phyloP scores from a whole-genome alignment of 768 basidiomycete genomes.

The Leucogyrophana mollusca region DNA sequence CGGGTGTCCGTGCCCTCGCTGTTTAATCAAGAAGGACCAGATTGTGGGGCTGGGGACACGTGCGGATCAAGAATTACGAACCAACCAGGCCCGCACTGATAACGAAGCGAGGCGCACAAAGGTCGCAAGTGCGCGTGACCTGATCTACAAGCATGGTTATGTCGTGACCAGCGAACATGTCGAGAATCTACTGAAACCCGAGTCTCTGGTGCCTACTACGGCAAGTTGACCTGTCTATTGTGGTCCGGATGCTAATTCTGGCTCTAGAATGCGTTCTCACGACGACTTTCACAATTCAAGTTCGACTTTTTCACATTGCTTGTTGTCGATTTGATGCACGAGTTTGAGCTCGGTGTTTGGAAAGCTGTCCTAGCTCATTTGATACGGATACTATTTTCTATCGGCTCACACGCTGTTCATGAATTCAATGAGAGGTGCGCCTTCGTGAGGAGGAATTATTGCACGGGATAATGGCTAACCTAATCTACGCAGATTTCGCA shows the following conservation, averaged over 20 bases:
- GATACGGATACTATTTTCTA: too few relatives aligned
- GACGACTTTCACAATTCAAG: conserved; percentile 13
- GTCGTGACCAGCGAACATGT: conserved; percentile 24
- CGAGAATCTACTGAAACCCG: conserved; percentile 21
- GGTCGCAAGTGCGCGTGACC: conserved; percentile 15
- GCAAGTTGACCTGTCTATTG: conserved; percentile 13
- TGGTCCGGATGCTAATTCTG: not conserved
- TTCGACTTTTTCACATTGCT: conserved; percentile 25
- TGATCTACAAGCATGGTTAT: conserved; percentile 25
- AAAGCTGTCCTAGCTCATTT: conserved; percentile 32
- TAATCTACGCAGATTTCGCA: not conserved
- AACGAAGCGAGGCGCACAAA: not conserved
- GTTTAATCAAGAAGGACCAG: conserved; percentile 13
- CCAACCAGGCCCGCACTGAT: conserved; percentile 9
- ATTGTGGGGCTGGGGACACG: conserved; percentile 19
- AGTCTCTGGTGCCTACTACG: conserved; percentile 24
- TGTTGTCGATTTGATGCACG: conserved; percentile 36
- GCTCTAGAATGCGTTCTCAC: conserved; percentile 35
- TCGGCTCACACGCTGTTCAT: too few relatives aligned
- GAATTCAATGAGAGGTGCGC: conserved; percentile 21
- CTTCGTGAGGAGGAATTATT: not conserved
- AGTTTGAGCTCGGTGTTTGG: conserved; percentile 37
- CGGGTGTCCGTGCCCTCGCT: conserved; percentile 18
- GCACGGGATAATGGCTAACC: not conserved
- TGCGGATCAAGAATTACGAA: conserved; percentile 6